A percentile compares a stretch with the other conserved stretches of the same genome.
These are phyloP conservation scores for Pulveroboletus ravenelii DNA, from an alignment of 768 basidiomycete species.

Conservation along the genomic window DNA sequence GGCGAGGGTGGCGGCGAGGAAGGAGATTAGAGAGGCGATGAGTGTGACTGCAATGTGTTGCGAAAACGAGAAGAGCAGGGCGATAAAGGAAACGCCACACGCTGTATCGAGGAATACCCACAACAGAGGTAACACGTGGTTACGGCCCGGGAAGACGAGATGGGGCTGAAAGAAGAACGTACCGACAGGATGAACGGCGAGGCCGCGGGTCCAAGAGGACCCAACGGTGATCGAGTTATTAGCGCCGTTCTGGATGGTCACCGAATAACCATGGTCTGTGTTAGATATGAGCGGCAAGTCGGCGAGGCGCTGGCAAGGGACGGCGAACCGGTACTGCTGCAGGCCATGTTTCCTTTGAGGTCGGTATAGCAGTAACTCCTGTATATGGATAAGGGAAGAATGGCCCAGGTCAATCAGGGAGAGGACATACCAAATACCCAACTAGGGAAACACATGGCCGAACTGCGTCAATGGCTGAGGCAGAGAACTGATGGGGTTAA, in stretches of 20 bases:
- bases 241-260: constrained; percentile 27
- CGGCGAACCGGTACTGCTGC: constrained; percentile 42
- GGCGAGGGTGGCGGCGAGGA: constrained; percentile 64
- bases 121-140: constrained; percentile 2
- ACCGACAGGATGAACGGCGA: constrained; percentile 76
- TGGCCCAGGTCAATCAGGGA: background rate
- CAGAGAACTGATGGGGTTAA: constrained; percentile 8
- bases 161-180: constrained; percentile 20
- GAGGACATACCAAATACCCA: constrained; percentile 61
- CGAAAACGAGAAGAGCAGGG: constrained; percentile 58
- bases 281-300: background rate
- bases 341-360: constrained; percentile 36
- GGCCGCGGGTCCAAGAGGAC: constrained; percentile 65
- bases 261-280: constrained; percentile 53
- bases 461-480: constrained; percentile 1
- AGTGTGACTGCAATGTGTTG: constrained; percentile 45
- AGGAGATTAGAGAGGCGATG: constrained; percentile 46
- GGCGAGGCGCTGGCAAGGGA: background rate
- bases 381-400: constrained; percentile 4
- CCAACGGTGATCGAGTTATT: constrained; percentile 38
- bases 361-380: constrained; percentile 63
- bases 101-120: constrained; percentile 26
- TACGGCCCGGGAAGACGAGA: background rate
- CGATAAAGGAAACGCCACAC: constrained; percentile 55
- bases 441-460: constrained; percentile 34